Percentiles rank a stretch among this genome's conserved stretches.
Evolutionary conservation across 345 rosid genomes (phyloP).

Genomic region (Cardamine occulta): DNA sequence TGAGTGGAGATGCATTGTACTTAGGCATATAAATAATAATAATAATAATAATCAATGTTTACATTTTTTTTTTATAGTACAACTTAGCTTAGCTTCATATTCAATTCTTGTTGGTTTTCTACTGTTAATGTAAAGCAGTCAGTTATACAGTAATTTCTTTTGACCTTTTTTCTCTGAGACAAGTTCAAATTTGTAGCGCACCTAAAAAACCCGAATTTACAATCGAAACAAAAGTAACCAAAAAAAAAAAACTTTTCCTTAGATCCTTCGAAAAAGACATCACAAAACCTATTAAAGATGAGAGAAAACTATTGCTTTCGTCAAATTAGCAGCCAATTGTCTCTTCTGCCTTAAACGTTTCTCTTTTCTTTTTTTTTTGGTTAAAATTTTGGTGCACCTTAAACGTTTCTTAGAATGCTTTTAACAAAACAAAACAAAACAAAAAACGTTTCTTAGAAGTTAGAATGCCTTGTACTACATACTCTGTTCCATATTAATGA

Average conservation of each 20-base stretch:
- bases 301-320: too few species aligned
- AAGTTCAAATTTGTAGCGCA: background rate
- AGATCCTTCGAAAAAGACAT: background rate
- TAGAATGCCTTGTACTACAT: background rate
- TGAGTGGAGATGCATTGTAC: conserved; percentile 33
- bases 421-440: too few species aligned
- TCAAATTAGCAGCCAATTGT: background rate
- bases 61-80: background rate
- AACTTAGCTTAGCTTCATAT: conserved; percentile 1
- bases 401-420: too few species aligned
- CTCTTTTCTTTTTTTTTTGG: too few species aligned
- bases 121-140: conserved; percentile 11
- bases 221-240: background rate
- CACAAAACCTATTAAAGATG: background rate
- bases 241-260: background rate
- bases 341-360: background rate
- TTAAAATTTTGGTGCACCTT: too few species aligned
- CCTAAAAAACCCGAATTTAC: background rate
- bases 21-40: background rate
- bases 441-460: too few species aligned
- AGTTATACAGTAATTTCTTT: background rate
- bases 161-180: background rate
- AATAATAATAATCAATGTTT: conserved; percentile 11
- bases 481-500: background rate
- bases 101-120: conserved; percentile 1